Percentiles rank a stretch among this genome's conserved stretches.
Conservation (phyloP, 495 filamentous ascomycete genomes). For the Daldinia vernicosa region DNA sequence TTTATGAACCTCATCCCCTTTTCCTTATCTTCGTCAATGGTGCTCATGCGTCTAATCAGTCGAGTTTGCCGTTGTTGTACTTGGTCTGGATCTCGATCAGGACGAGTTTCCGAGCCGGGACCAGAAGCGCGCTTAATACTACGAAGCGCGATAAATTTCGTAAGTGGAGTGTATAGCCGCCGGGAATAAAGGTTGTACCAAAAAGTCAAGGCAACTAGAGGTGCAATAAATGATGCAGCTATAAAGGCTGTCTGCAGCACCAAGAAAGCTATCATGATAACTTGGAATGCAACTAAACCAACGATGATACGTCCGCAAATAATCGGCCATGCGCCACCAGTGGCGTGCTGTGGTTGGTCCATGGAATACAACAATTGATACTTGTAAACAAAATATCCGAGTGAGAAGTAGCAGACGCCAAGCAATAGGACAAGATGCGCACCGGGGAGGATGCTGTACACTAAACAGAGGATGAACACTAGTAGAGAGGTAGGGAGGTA, state of each 20-base stretch:
- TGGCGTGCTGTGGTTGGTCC: conserved; percentile 96
- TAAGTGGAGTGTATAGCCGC: conserved; percentile 81
- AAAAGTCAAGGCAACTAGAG: conserved; percentile 77
- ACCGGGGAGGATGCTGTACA: conserved; percentile 88
- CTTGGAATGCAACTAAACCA: conserved; percentile 85
- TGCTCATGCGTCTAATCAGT: conserved; percentile 54
- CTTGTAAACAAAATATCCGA: conserved; percentile 96
- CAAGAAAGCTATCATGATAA: conserved; percentile 88
- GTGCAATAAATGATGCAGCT: conserved; percentile 74
- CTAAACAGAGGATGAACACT: conserved; percentile 90
- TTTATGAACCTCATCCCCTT: conserved; percentile 74
- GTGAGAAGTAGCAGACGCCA: conserved; percentile 84
- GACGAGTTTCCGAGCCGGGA: conserved; percentile 49
- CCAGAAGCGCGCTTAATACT: conserved; percentile 65
- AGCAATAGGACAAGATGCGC: conserved; percentile 85
- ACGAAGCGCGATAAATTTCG: conserved; percentile 88
- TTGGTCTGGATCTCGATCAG: conserved; percentile 57
- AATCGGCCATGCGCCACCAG: conserved; percentile 92
- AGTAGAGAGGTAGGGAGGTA: conserved; percentile 92
- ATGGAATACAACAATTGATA: conserved; percentile 98
- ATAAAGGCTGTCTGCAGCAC: conserved; percentile 76
- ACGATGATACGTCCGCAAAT: conserved; percentile 89
- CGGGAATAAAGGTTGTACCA: conserved; percentile 85
- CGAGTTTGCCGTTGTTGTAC: conserved; percentile 46
- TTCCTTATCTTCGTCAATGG: conserved; percentile 73